Conservation (phyloP, 345 rosid genomes). For the Crucihimalaya himalaica region DNA sequence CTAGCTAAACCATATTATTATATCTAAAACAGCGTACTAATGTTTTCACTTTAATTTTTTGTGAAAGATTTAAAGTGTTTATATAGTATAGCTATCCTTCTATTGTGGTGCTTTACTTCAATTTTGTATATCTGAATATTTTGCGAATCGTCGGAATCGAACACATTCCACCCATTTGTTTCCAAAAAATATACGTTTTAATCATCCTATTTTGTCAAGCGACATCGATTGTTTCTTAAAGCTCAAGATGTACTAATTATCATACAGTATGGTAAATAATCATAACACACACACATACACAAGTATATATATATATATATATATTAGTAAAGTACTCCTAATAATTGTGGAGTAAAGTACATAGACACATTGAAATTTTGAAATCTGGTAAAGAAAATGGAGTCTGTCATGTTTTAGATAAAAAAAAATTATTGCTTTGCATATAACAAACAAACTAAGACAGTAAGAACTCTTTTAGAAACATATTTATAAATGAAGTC, state of each 20-base stretch:
- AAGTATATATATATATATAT: neutral
- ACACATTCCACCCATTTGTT: neutral
- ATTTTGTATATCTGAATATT: neutral
- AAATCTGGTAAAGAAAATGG: neutral
- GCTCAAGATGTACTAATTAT: constrained; percentile 29
- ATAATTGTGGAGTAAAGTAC: neutral
- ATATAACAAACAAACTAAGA: neutral
- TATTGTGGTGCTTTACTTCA: constrained; percentile 7
- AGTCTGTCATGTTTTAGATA: no score
- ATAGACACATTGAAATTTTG: neutral
- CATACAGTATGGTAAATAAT: constrained; percentile 26
- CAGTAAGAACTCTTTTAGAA: neutral
- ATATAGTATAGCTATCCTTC: constrained; percentile 8
- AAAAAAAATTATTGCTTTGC: neutral
- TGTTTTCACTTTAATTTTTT: constrained; percentile 7
- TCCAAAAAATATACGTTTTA: neutral
- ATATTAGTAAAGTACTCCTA: neutral
- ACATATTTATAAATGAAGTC: neutral
- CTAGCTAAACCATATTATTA: constrained; percentile 12
- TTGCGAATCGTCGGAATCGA: neutral
- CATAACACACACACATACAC: neutral
- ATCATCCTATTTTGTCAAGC: constrained; percentile 12
- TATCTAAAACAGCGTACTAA: constrained; percentile 11
- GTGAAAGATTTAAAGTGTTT: neutral
- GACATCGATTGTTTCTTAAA: constrained; percentile 40